phyloP scores from a whole-genome alignment of 1,284 basidiomycete species.

The Agroathelia rolfsii region DNA sequence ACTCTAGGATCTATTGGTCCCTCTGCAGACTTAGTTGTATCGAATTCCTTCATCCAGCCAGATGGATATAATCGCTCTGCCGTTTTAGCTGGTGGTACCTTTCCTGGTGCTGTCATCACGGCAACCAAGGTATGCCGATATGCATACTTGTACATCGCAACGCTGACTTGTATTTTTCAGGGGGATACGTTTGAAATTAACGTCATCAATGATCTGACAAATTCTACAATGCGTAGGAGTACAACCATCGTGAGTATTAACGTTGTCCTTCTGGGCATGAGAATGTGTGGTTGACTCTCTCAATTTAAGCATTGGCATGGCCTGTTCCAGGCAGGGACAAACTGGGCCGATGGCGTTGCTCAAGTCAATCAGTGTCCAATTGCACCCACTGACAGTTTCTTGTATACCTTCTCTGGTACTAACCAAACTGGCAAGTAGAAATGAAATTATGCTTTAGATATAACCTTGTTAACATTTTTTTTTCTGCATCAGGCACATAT shows the following conservation, averaged over 20 bases:
- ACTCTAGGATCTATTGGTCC: no score
- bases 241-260: slow-evolving; percentile 17
- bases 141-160: neutral
- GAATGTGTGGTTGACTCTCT: slow-evolving; percentile 1
- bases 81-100: slow-evolving; percentile 17
- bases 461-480: no score
- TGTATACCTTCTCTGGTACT: slow-evolving; percentile 18
- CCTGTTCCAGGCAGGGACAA: slow-evolving; percentile 13
- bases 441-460: no score
- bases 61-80: slow-evolving; percentile 23
- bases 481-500: slow-evolving; percentile 25
- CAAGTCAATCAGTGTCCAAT: slow-evolving; percentile 30
- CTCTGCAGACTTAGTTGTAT: slow-evolving; percentile 17
- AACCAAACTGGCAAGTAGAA: slow-evolving; percentile 24
- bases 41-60: slow-evolving; percentile 20
- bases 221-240: slow-evolving; percentile 13
- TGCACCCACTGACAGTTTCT: slow-evolving; percentile 18
- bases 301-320: slow-evolving; percentile 19
- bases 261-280: neutral
- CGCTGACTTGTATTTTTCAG: slow-evolving; percentile 1
- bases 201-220: slow-evolving; percentile 14
- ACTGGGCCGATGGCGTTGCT: slow-evolving; percentile 15
- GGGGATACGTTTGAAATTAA: slow-evolving; percentile 21
- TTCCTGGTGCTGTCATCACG: slow-evolving; percentile 20
- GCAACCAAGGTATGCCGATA: slow-evolving; percentile 17